Conservation (phyloP, 306 rosid genomes). For the Dalbergia cultrata region DNA sequence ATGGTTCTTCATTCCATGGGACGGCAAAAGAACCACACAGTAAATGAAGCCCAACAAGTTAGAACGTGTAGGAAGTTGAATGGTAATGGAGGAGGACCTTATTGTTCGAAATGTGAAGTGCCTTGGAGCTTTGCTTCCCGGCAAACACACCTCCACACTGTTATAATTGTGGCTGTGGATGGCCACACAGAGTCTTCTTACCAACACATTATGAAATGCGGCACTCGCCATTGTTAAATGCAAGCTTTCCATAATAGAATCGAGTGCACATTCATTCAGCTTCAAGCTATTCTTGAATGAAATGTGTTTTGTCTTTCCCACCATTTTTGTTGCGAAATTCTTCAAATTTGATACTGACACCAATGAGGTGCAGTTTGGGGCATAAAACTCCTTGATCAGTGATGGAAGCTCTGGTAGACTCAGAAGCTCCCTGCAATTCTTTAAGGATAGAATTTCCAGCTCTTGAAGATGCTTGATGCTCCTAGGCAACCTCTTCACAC, state of each 20-base stretch:
- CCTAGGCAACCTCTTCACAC: conserved; percentile 35
- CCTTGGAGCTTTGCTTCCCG: conserved; percentile 9
- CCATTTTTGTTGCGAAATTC: background rate
- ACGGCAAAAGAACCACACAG: conserved; percentile 41
- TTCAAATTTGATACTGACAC: background rate
- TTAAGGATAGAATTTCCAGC: background rate
- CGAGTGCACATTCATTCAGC: background rate
- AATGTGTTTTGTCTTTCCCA: background rate
- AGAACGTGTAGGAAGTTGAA: conserved; percentile 3
- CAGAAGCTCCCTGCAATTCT: conserved; percentile 12
- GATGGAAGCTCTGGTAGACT: conserved; percentile 47
- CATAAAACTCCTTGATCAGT: conserved; percentile 22
- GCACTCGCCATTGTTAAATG: background rate
- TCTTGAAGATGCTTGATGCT: conserved; percentile 19
- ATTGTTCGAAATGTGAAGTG: background rate
- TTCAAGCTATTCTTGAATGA: conserved; percentile 10
- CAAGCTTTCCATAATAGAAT: background rate
- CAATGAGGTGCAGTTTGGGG: conserved; percentile 43
- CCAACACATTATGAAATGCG: background rate
- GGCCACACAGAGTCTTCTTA: background rate
- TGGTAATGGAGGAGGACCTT: background rate
- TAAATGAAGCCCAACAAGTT: conserved; percentile 37
- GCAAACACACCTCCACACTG: background rate
- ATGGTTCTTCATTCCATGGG: background rate
- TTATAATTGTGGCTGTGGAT: background rate